Evolutionary conservation across 140 eudicot genomes (phyloP), one percentile per base, ranked within the genome.

Genomic region (Flaveria floridana): DNA sequence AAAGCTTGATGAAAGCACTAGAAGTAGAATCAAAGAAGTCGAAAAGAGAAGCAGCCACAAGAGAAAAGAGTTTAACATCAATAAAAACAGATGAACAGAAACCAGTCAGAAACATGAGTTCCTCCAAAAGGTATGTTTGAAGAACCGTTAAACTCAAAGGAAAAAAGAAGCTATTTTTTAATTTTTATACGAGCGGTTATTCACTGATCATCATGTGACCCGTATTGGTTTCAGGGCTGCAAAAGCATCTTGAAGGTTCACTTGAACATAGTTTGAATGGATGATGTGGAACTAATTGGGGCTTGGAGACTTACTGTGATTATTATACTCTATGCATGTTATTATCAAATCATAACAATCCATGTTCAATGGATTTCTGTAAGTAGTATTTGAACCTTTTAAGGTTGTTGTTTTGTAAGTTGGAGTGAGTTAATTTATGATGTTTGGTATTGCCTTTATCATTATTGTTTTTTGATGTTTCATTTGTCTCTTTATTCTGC

Each of bases 11-110:
- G 12, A 94, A 84, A 88, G 86, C 97, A 61, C 82, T 84, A 1
- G 95, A 88, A 84, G 86, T 76, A 41, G 96, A 94, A 73, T 80
- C 88, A 15, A 94, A 82, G 87, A 94, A 88, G 70, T 73, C 81
- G 71, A 90, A 85, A 85, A 85, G 93, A 84, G 99, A 90, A 78
- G 84, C 84, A 57, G 74, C 86, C 16, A 65, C 65, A 44, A 82
- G 86, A 71, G 89, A 78, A 26, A 86, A 82, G 77, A 88, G 79
- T 72, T 63, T 81, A 28, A 57, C 81, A 74, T 68, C 86, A 73
- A 58, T 47, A 44, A 85, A 83, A 71, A 68, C 64, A 46, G 86
- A 89, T 21, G 97, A 83, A 18, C 80, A 80, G 53, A 88, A 79
- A 57, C 64, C 81, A 21, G 79, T 42, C n/a, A 85, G 75, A 81